These are phyloP conservation scores for Adiantum capillusveneris DNA, from an alignment of 75 land plant genomes.

Conservation along the genomic window DNA sequence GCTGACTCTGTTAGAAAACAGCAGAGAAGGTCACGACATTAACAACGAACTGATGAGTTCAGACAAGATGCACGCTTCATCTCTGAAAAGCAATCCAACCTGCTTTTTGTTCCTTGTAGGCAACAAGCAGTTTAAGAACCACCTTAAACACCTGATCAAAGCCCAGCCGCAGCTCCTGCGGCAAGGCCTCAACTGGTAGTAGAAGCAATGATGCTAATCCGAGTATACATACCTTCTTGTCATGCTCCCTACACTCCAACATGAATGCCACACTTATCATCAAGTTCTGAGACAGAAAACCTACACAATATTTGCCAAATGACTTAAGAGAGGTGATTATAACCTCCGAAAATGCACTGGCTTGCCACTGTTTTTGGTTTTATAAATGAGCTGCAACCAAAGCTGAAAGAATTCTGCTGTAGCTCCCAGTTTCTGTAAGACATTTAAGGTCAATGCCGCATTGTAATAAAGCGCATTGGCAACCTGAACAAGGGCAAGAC, in stretches of 20 bases:
- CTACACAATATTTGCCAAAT: too few species aligned
- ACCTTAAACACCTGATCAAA: constrained; percentile 71
- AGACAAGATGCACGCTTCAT: neutral
- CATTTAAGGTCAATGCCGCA: constrained; percentile 53
- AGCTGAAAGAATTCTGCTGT: constrained; percentile 62
- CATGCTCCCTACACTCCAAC: too few species aligned
- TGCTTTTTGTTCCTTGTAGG: constrained; percentile 93
- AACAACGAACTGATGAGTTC: neutral
- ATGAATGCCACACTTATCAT: too few species aligned
- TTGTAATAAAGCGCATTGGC: constrained; percentile 91
- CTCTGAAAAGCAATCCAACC: constrained; percentile 43
- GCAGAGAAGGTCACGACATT: neutral
- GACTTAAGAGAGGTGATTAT: too few species aligned
- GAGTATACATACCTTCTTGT: constrained; percentile 94
- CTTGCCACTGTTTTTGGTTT: constrained; percentile 76
- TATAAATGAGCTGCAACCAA: constrained; percentile 90
- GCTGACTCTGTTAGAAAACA: constrained; percentile 34
- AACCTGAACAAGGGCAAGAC: constrained; percentile 58
- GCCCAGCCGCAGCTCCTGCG: constrained; percentile 46
- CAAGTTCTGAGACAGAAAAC: too few species aligned
- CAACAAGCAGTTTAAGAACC: constrained; percentile 74
- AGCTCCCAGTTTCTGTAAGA: constrained; percentile 77
- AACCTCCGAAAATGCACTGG: constrained; percentile 79
- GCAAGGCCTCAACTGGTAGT: constrained; percentile 62
- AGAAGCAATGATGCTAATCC: constrained; percentile 73